Conservation (phyloP, 2,329 filamentous ascomycete species). For the Davidsoniella virescens region DNA sequence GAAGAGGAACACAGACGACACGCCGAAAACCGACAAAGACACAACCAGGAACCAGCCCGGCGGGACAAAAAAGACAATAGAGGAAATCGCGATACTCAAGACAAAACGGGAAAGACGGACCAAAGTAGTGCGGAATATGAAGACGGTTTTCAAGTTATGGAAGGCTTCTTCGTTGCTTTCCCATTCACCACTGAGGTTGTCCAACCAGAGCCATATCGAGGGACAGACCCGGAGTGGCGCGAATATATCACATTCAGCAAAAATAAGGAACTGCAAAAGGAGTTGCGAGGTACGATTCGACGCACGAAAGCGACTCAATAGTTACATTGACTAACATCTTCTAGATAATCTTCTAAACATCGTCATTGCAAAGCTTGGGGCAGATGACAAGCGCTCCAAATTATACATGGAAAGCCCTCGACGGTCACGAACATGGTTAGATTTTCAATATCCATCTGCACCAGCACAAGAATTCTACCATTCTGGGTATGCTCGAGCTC, state of each 20-base stretch:
- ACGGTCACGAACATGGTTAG: slow-evolving; percentile 7
- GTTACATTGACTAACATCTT: too few relatives aligned
- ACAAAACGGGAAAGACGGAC: slow-evolving; percentile 26
- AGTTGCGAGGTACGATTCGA: slow-evolving; percentile 24
- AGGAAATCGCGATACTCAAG: not conserved
- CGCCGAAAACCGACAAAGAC: not conserved
- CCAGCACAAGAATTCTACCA: slow-evolving; percentile 10
- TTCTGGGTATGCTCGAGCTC: slow-evolving; percentile 3
- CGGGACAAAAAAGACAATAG: not conserved
- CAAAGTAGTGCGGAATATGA: slow-evolving; percentile 21
- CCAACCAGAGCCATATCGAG: slow-evolving; percentile 33
- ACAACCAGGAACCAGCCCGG: not conserved
- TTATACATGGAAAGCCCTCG: slow-evolving; percentile 9
- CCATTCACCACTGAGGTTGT: slow-evolving; percentile 39
- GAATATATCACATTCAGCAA: slow-evolving; percentile 42
- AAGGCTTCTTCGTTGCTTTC: slow-evolving; percentile 42
- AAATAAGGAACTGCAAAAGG: slow-evolving; percentile 30
- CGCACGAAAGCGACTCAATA: too few relatives aligned
- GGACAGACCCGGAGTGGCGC: slow-evolving; percentile 46
- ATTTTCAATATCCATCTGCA: slow-evolving; percentile 9
- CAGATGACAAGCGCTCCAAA: slow-evolving; percentile 9
- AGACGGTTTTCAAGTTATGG: slow-evolving; percentile 26
- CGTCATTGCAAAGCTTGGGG: slow-evolving; percentile 9
- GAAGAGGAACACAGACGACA: slow-evolving; percentile 4
- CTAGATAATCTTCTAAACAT: slow-evolving; percentile 6